Evolutionary conservation across 192 early-diverging fungal genomes (phyloP).

Genomic region (Podila horticola): DNA sequence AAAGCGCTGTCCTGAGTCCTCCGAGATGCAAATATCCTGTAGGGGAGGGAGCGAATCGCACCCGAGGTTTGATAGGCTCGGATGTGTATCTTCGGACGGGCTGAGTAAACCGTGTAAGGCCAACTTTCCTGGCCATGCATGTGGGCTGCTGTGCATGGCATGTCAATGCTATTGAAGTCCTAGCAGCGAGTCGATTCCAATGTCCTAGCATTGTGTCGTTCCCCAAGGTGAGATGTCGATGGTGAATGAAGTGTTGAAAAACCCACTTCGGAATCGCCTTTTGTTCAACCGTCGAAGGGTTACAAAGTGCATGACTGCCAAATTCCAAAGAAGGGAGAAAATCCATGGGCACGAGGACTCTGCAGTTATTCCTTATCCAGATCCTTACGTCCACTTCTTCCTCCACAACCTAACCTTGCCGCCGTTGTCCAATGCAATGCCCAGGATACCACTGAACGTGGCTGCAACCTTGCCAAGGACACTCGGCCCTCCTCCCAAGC

Average conservation of each 20-base stretch:
- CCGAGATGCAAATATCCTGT: conserved; percentile 94
- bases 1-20: conserved; percentile 91
- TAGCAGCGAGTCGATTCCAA: conserved; percentile 17
- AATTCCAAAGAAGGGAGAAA: background rate
- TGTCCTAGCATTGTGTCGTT: conserved; percentile 19
- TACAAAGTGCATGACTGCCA: background rate
- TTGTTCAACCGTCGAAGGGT: background rate
- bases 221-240: too few species aligned
- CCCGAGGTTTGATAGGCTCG: conserved; percentile 56
- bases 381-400: background rate
- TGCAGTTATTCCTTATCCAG: background rate
- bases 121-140: background rate
- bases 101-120: background rate
- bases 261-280: background rate
- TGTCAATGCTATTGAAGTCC: background rate
- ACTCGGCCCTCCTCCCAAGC: conserved; percentile 28
- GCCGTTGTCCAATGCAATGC: conserved; percentile 10
- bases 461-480: conserved; percentile 21
- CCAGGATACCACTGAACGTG: conserved; percentile 41
- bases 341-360: background rate
- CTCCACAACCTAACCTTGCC: background rate
- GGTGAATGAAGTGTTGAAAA: too few species aligned
- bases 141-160: background rate
- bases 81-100: background rate
- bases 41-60: conserved; percentile 94